Evolutionary conservation across 208 protist genomes (phyloP), one percentile per base, ranked within the genome.

Genomic region (Leishmania guyanensis): DNA sequence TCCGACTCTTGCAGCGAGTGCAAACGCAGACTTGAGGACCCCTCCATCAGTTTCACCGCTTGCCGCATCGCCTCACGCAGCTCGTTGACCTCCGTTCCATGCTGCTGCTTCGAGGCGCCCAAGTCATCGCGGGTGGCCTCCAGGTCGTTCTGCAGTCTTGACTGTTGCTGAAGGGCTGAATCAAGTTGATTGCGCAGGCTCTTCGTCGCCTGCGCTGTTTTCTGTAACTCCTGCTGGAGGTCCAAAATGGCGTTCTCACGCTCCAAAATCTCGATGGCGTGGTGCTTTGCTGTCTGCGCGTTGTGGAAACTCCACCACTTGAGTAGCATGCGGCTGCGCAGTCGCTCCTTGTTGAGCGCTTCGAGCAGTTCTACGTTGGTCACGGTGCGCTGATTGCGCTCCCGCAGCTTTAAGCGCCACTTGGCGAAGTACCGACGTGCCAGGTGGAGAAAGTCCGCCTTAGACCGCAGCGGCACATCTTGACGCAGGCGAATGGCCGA

Each of bases 391-490:
- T 96, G 93, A 58, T 81, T 85, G 43, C 70, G 73, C 36, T 89
- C 65, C 16, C 91, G 81, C 17, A 94, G 72, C 76, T 89, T 87
- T 10, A 72, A 51, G 29, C 87, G 83, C 93, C 93, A 96, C 68
- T 90, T 89, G 29, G 22, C 16, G 66, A 96, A 93, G 84, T 94
- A 96, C 51, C 87, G 82, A 5, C 85, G 82, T 22, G 89, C 88
- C 17, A 96, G 80, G 1, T 84, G 77, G 16, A 96, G 71, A 53
- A 90, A 89, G 78, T 93, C 90, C 56, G 83, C 80, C 73, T 91
- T 91, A 10, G 86, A 84, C 53, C 87, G 87, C 53, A 96, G 81
- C 0, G 89, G 90, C 39, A 94, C 91, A 22, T 91, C 89, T 48
- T 88, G 82, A 10, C 83, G 77, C 1, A 90, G 51, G 16, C 75